A percentile compares a stretch with the other conserved stretches of the same genome.
Evolutionary conservation across 2,329 filamentous ascomycete genomes (phyloP).

Genomic region (Fusarium sulawesiense): DNA sequence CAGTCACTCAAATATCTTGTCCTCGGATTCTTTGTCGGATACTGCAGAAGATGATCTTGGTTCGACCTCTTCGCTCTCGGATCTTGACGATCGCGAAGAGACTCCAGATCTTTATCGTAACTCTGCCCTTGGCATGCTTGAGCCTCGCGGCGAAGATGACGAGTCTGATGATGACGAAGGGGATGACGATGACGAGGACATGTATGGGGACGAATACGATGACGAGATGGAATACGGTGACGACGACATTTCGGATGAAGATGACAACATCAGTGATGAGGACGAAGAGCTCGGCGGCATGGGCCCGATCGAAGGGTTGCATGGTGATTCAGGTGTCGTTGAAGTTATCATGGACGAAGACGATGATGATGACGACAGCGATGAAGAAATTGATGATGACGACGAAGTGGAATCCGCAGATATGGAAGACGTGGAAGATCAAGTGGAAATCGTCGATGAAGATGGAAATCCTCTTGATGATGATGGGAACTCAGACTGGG

Average conservation of each 20-base stretch:
- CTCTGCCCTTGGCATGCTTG: slow-evolving; percentile 93
- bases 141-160: slow-evolving; percentile 82
- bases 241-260: slow-evolving; percentile 83
- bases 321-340: slow-evolving; percentile 71
- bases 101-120: slow-evolving; percentile 98
- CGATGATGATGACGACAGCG: slow-evolving; percentile 72
- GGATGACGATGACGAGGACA: slow-evolving; percentile 85
- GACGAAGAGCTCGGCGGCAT: slow-evolving; percentile 86
- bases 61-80: slow-evolving; percentile 88
- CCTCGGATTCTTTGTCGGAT: slow-evolving; percentile 71
- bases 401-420: slow-evolving; percentile 57
- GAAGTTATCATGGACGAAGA: slow-evolving; percentile 84
- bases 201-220: slow-evolving; percentile 92
- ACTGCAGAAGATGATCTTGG: slow-evolving; percentile 86
- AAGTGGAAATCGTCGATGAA: slow-evolving; percentile 71
- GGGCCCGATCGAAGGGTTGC: slow-evolving; percentile 83
- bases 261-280: slow-evolving; percentile 90
- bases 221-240: slow-evolving; percentile 93
- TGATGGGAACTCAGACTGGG: slow-evolving; percentile 70
- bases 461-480: slow-evolving; percentile 69
- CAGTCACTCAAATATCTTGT: slow-evolving; percentile 83
- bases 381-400: slow-evolving; percentile 65
- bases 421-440: slow-evolving; percentile 65
- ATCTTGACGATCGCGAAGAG: slow-evolving; percentile 87
- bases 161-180: slow-evolving; percentile 81